Percentiles rank a stretch among this genome's conserved stretches.
Conservation (phyloP, 2,329 filamentous ascomycete genomes). For the Purpureocillium takamizusanense region DNA sequence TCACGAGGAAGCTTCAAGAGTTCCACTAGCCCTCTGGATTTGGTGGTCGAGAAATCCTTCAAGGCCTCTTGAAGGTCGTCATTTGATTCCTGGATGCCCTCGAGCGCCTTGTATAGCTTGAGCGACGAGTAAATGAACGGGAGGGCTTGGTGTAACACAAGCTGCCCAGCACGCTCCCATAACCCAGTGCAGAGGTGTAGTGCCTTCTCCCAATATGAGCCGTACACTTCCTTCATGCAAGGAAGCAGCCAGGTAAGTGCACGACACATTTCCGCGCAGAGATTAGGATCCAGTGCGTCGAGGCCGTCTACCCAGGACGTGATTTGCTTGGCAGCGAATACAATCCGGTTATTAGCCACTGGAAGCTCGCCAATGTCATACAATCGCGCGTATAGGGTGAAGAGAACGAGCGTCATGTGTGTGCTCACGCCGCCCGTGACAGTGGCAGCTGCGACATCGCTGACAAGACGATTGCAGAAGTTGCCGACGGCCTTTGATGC, state of each 20-base stretch:
- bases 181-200: constrained; percentile 49
- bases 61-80: constrained; percentile 78
- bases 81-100: constrained; percentile 62
- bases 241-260: constrained; percentile 57
- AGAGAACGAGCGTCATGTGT: constrained; percentile 38
- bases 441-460: constrained; percentile 46
- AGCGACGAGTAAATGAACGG: constrained; percentile 65
- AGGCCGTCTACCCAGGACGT: constrained; percentile 57
- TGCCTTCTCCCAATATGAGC: constrained; percentile 70
- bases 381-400: constrained; percentile 42
- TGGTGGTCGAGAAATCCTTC: constrained; percentile 45
- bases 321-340: constrained; percentile 77
- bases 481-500: constrained; percentile 39
- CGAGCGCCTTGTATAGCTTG: constrained; percentile 57
- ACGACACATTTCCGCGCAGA: constrained; percentile 45
- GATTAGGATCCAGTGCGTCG: constrained; percentile 29
- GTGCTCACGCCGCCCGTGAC: constrained; percentile 34
- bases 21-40: constrained; percentile 50
- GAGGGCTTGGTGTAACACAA: constrained; percentile 37
- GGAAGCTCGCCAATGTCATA: constrained; percentile 45
- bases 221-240: constrained; percentile 73
- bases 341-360: constrained; percentile 57
- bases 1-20: constrained; percentile 48
- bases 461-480: constrained; percentile 51
- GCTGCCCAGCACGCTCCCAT: constrained; percentile 41